Evolutionary conservation across 2,329 filamentous ascomycete genomes (phyloP).

Genomic region (Ascochyta koolunga): DNA sequence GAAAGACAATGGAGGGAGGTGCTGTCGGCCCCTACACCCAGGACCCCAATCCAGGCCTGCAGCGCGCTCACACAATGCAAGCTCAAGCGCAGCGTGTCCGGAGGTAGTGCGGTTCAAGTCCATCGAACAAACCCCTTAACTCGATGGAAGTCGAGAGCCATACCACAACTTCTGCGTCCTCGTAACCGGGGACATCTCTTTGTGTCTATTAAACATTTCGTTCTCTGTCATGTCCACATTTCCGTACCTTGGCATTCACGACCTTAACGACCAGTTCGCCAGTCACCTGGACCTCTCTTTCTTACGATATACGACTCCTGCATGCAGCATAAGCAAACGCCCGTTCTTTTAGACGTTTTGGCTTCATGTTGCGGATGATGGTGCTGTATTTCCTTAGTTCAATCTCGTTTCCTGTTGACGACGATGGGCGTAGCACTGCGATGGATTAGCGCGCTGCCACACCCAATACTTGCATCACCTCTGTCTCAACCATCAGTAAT

Average conservation of each 20-base stretch:
- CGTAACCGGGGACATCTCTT: constrained; percentile 31
- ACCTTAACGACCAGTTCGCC: constrained; percentile 42
- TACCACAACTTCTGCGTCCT: constrained; percentile 19
- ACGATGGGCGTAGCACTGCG: constrained; percentile 20
- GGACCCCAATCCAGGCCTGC: constrained; percentile 40
- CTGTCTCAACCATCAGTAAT: constrained; percentile 4
- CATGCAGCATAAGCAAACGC: constrained; percentile 44
- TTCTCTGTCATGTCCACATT: constrained; percentile 42
- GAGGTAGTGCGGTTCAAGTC: constrained; percentile 3
- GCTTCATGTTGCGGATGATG: constrained; percentile 40
- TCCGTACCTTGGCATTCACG: constrained; percentile 43
- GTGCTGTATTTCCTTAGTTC: constrained; percentile 45
- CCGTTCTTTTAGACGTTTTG: constrained; percentile 30
- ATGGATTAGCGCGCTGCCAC: constrained; percentile 22
- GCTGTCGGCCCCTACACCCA: constrained; percentile 44
- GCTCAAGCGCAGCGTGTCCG: constrained; percentile 24
- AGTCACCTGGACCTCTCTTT: constrained; percentile 36
- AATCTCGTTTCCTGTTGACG: constrained; percentile 29
- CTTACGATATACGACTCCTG: constrained; percentile 47
- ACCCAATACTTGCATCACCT: constrained; percentile 12
- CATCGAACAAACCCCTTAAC: constrained; percentile 9
- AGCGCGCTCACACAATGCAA: constrained; percentile 41
- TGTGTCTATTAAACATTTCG: constrained; percentile 38
- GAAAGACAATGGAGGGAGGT: constrained; percentile 70
- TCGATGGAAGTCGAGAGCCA: constrained; percentile 2